Base-by-base conservation (phyloP, 208 protist species). In the Trypanosoma boissoni region DNA sequence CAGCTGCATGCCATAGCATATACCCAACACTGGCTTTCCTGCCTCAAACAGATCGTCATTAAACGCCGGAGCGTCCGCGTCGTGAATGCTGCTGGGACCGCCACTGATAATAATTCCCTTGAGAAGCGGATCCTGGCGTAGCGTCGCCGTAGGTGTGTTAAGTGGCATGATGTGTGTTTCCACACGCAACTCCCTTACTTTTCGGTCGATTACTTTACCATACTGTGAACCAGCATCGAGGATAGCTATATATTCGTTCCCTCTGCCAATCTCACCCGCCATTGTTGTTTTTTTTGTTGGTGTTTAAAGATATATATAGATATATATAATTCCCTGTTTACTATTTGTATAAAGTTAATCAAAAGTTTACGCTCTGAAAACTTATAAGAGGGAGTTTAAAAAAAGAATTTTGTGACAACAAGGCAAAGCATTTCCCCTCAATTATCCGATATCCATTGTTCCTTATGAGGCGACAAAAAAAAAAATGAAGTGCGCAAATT, bases 1-100 rank as follows among this genome's bases (percentile, higher is more conserved):
- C 23, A 99, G 77, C 76, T 99, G 96, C 84, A 98, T 96, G n/a
- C 98, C 98, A 64, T 99, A 99, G 80, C 98, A 99, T 54, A 99
- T 98, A 58, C 98, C 97, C 1, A 99, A 66, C 4, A 99, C 68
- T 1, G 97, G 96, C 51, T 94, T 83, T 36, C 77, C 76, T 9
- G 87, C 48, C n/a, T 48, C 60, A 63, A 98, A 96, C 16, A 97
- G 54, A 16, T 64, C 61, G 12, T 51, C 24, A 58, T 95, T 80
- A 54, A 81, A 96, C 21, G 59, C 52, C 10, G 95, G 97, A 14
- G 97, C 96, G 24, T 92, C 88, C 1, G 37, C 49, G 31, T 89
- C 80, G 68, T 98, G 89, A 12, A 97, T 80, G 3, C 81, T 94
- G 42, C 77, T 86, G 10, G 97, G 97, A 5, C 96, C 96, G 49